Base-by-base conservation (phyloP, 2,329 filamentous ascomycete species). In the Leptographium procerum region DNA sequence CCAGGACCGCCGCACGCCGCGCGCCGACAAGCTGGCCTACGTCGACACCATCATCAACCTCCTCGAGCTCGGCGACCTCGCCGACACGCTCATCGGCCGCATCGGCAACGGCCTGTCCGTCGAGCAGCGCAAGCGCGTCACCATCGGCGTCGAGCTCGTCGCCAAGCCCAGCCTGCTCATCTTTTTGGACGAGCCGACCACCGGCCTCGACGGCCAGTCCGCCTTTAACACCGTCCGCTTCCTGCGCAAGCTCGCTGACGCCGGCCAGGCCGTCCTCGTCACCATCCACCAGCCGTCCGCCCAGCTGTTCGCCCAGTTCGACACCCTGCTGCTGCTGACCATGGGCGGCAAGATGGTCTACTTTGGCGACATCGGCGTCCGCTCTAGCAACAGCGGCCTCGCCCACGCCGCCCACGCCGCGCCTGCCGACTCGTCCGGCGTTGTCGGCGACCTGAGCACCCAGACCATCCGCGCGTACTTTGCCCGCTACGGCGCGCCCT, bases 41-140 rank as follows among this genome's bases (percentile, higher is more conserved):
- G 88, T 91, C 9, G 81, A 89, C 55, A 87, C 87, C 59, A 86
- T 92, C 43, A 88, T 94, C 66, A 86, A 89, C 65, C 70, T 80
- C 0, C 67, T 81, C 1, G 77, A 79, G 58, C 70, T 81, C 6
- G 69, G 74, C 50, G 75, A 77, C 34, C 66, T 79, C 2, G 74
- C 73, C 2, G 71, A 80, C 56, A 76, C 76, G 0, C 66, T 80
- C 0, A 76, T 80, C 29, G 77, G 77, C 1, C 61, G 67, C 10
- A 67, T 74, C 2, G 87, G 87, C 53, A 69, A 70, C 4, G 75
- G 77, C 1, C 60, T 85, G 24, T 80, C 77, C 26, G 74, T 78
- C 1, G 77, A 80, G 60, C 77, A 80, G 66, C 72, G 77, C 45
- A 80, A 80, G 68, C 73, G 75, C 57, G 77, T 84, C 10, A 83